Evolutionary conservation across 139 green algal genomes (phyloP).

Genomic region (Tetraselmis striata): DNA sequence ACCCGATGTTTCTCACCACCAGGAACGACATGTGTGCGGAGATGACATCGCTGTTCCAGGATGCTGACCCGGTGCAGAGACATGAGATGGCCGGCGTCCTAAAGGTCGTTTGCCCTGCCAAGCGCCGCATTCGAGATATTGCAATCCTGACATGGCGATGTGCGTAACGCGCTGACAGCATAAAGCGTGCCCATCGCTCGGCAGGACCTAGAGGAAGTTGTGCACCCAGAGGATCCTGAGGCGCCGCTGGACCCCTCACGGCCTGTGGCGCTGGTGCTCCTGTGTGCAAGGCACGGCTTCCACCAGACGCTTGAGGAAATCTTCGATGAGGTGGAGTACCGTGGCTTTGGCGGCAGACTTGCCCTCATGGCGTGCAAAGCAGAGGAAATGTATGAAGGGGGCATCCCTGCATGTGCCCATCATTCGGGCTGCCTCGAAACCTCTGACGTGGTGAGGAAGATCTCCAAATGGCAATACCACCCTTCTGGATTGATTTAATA

Average conservation of each 20-base stretch:
- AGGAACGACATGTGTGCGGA: background rate
- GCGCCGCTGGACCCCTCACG: background rate
- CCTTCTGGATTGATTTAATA: too few species aligned
- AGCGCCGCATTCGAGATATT: too few species aligned
- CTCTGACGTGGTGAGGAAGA: background rate
- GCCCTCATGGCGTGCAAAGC: background rate
- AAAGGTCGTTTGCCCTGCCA: too few species aligned
- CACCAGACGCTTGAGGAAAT: background rate
- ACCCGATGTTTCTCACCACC: background rate
- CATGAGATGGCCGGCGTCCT: background rate
- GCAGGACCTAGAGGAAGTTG: background rate
- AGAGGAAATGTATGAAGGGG: background rate
- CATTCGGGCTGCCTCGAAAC: background rate
- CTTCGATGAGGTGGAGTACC: background rate
- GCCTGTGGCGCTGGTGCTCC: background rate
- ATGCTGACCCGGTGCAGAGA: background rate
- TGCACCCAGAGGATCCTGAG: background rate
- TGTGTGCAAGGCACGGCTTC: background rate
- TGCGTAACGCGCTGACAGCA: too few species aligned
- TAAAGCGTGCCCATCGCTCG: too few species aligned
- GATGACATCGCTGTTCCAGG: background rate
- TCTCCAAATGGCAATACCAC: too few species aligned
- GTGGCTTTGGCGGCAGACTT: background rate
- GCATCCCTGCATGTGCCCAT: background rate
- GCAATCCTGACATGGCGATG: too few species aligned